These are phyloP conservation scores for Cryptococcus amylolentus DNA, from an alignment of 1,284 basidiomycete species.

Conservation along the genomic window DNA sequence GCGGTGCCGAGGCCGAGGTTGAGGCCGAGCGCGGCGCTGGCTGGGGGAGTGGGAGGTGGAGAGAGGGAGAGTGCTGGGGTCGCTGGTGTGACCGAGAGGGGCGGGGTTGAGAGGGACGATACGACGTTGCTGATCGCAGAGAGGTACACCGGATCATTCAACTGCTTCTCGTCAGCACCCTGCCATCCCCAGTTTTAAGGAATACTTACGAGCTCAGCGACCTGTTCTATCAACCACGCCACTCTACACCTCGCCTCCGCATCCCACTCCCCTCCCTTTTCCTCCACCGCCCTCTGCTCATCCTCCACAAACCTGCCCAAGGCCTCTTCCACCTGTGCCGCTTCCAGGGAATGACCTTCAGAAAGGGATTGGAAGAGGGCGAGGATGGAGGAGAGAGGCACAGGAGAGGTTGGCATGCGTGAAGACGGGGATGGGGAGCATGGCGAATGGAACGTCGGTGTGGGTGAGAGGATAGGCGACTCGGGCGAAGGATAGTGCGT, in stretches of 20 bases:
- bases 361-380: neutral
- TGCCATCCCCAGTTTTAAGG: neutral
- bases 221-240: conserved; percentile 20
- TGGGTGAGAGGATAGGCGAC: neutral
- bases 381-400: neutral
- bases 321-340: conserved; percentile 3
- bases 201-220: conserved; percentile 13
- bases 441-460: neutral
- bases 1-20: too few species aligned
- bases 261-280: conserved; percentile 10
- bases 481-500: too few species aligned
- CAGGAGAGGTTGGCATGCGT: neutral
- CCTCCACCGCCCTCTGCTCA: conserved; percentile 5
- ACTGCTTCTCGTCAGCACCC: conserved; percentile 1
- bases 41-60: neutral
- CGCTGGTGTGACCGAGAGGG: neutral
- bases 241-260: conserved; percentile 7
- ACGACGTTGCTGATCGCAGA: conserved; percentile 10
- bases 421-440: neutral
- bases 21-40: neutral
- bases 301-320: conserved; percentile 6
- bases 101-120: conserved; percentile 1
- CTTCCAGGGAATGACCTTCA: neutral
- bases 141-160: conserved; percentile 8
- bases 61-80: neutral